Evolutionary conservation across 176 grass and related monocot genomes (phyloP).

Genomic region (Triticum timopheevii): DNA sequence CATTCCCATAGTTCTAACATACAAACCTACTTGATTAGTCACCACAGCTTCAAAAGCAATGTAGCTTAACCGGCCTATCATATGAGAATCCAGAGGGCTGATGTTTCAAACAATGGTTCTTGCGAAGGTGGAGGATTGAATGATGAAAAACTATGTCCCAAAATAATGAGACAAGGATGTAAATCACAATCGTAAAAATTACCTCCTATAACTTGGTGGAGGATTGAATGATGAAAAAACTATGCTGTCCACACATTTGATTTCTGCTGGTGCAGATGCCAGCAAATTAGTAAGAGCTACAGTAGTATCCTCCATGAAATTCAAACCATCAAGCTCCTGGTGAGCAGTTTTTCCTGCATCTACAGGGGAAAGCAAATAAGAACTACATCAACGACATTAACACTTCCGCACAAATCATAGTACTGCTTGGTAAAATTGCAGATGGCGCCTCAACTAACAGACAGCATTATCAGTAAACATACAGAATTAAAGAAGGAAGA

Average conservation of each 20-base stretch:
- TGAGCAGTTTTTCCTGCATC: conserved; percentile 63
- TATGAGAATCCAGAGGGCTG: not conserved
- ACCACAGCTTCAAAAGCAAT: not conserved
- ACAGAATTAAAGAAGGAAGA: conserved; percentile 21
- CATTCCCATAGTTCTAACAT: not conserved
- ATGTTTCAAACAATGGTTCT: not conserved
- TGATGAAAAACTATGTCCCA: not conserved
- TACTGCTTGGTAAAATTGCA: conserved; percentile 13
- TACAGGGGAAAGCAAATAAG: conserved; percentile 36
- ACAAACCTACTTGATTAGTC: not conserved
- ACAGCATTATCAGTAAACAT: not conserved
- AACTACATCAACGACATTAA: not conserved
- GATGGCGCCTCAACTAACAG: not conserved
- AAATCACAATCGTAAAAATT: conserved; percentile 13
- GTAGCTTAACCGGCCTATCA: not conserved
- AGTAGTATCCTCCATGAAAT: conserved; percentile 75
- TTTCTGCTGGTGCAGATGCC: conserved; percentile 52
- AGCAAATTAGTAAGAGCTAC: conserved; percentile 59
- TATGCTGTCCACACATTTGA: conserved; percentile 82
- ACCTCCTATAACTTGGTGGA: conserved; percentile 94
- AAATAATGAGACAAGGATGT: not conserved
- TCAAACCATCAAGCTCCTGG: conserved; percentile 89
- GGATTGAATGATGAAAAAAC: conserved; percentile 96
- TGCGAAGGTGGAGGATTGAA: not conserved
- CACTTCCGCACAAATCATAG: not conserved